Evolutionary conservation across 192 early-diverging fungal genomes (phyloP).

Genomic region (Coemansia sp.): DNA sequence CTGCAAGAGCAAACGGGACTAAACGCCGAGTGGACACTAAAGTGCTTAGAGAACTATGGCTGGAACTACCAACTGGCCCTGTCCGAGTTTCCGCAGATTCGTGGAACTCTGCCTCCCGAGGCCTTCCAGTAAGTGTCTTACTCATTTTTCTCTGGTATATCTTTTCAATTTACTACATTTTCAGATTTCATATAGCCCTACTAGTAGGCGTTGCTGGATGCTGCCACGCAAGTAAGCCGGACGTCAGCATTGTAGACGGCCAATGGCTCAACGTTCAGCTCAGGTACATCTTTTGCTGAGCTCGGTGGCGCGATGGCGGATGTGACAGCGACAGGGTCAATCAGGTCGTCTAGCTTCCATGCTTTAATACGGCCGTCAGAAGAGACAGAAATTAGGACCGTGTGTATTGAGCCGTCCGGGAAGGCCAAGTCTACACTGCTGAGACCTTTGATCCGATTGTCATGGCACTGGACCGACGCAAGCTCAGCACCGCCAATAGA

Average conservation of each 20-base stretch:
- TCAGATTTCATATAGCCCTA: not conserved
- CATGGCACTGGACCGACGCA: slow-evolving; percentile 35
- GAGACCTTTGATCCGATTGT: slow-evolving; percentile 49
- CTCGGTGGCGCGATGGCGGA: not conserved
- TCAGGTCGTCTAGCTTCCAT: slow-evolving; percentile 66
- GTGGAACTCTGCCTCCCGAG: slow-evolving; percentile 37
- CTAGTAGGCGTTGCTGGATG: slow-evolving; percentile 31
- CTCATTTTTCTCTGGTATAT: not conserved
- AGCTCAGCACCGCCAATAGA: slow-evolving; percentile 40
- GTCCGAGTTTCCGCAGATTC: slow-evolving; percentile 44
- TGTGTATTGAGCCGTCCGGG: slow-evolving; percentile 31
- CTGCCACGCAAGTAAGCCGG: slow-evolving; percentile 59
- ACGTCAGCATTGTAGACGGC: slow-evolving; percentile 63
- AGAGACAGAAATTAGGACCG: slow-evolving; percentile 62
- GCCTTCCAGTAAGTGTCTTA: slow-evolving; percentile 37
- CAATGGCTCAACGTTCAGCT: slow-evolving; percentile 38
- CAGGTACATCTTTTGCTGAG: slow-evolving; percentile 2
- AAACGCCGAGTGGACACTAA: slow-evolving; percentile 49
- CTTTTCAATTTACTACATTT: not conserved
- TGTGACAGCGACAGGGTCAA: slow-evolving; percentile 22
- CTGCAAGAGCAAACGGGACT: slow-evolving; percentile 46
- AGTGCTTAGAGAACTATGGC: slow-evolving; percentile 46
- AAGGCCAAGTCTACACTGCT: slow-evolving; percentile 33
- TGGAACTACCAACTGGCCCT: slow-evolving; percentile 52
- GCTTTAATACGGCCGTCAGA: slow-evolving; percentile 73